A percentile compares a stretch with the other conserved stretches of the same genome.
Conservation (phyloP, 1,284 basidiomycete species). For the Earliella scabrosa region DNA sequence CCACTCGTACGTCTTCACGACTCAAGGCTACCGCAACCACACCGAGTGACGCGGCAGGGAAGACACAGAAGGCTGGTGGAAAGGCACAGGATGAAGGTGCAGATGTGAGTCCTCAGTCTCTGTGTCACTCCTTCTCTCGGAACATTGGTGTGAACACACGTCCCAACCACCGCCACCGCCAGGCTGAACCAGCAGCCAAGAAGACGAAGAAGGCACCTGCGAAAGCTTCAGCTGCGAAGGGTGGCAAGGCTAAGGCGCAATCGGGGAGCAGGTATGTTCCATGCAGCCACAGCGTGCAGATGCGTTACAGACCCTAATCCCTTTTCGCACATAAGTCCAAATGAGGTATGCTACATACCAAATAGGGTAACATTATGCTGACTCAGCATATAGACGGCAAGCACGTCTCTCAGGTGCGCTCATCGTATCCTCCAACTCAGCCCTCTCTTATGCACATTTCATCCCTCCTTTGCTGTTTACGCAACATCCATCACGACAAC, state of each 20-base stretch:
- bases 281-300: constrained; percentile 3
- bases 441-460: constrained; percentile 25
- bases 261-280: neutral
- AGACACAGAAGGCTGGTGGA: neutral
- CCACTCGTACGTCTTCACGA: constrained; percentile 54
- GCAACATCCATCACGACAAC: constrained; percentile 7
- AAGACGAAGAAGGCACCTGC: constrained; percentile 27
- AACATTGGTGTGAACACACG: neutral
- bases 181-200: constrained; percentile 22
- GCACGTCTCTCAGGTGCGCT: constrained; percentile 14
- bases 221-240: constrained; percentile 34
- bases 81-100: neutral
- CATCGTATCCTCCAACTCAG: constrained; percentile 4
- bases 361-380: constrained; percentile 15
- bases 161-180: neutral
- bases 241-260: constrained; percentile 18
- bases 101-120: neutral
- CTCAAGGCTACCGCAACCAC: constrained; percentile 11
- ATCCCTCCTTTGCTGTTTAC: constrained; percentile 27
- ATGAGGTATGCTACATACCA: constrained; percentile 23
- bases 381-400: constrained; percentile 25
- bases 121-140: neutral
- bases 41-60: constrained; percentile 4
- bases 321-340: constrained; percentile 12
- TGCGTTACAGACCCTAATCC: constrained; percentile 23